A percentile compares a stretch with the other conserved stretches of the same genome.
Conservation (phyloP, 768 basidiomycete species). For the Gelatoporia subvermispora region DNA sequence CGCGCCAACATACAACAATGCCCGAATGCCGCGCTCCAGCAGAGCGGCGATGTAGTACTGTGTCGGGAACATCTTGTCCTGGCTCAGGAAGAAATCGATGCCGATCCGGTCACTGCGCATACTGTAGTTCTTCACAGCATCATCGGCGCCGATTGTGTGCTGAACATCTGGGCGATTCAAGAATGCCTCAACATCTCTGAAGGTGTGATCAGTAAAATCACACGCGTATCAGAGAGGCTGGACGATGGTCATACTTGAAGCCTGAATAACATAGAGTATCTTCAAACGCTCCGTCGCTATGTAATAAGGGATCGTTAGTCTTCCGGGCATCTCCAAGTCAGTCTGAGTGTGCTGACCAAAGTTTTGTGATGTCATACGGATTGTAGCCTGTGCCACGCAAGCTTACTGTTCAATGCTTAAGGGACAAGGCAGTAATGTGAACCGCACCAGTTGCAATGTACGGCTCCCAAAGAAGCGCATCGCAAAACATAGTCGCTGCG, state of each 20-base stretch:
- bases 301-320: slow-evolving; percentile 4
- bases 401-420: slow-evolving; percentile 2
- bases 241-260: slow-evolving; percentile 30
- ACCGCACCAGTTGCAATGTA: slow-evolving; percentile 28
- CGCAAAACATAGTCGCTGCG: slow-evolving; percentile 39
- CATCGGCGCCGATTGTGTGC: slow-evolving; percentile 56
- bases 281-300: slow-evolving; percentile 35
- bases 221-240: not conserved
- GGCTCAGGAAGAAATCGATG: slow-evolving; percentile 38
- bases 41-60: slow-evolving; percentile 45
- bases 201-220: not conserved
- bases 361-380: slow-evolving; percentile 66
- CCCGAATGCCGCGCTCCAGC: slow-evolving; percentile 49
- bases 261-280: slow-evolving; percentile 57
- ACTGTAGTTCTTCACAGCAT: slow-evolving; percentile 35
- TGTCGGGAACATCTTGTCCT: slow-evolving; percentile 36
- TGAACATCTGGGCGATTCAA: slow-evolving; percentile 57
- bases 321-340: not conserved
- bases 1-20: slow-evolving; percentile 51
- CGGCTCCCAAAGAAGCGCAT: slow-evolving; percentile 15
- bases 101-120: slow-evolving; percentile 39
- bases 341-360: slow-evolving; percentile 30
- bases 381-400: slow-evolving; percentile 35
- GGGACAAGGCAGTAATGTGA: slow-evolving; percentile 14
- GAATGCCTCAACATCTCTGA: slow-evolving; percentile 53